These are phyloP conservation scores for Apiospora marii DNA, from an alignment of 2,329 filamentous ascomycete species.

Conservation along the genomic window DNA sequence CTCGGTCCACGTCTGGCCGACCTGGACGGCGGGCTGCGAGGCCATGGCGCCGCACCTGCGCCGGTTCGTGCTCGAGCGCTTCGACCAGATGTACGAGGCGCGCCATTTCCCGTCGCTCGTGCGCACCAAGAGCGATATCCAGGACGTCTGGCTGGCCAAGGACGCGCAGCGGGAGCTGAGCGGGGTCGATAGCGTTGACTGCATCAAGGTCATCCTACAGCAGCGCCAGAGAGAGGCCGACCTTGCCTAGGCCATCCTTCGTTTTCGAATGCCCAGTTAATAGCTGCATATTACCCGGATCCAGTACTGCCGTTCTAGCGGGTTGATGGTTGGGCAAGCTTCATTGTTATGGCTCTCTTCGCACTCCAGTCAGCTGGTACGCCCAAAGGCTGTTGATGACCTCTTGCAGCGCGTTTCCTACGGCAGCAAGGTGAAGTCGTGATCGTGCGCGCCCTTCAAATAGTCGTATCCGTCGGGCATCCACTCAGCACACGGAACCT, in stretches of 20 bases:
- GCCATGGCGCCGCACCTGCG: conserved; percentile 36
- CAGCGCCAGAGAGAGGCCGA: conserved; percentile 37
- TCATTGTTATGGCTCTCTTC: background rate
- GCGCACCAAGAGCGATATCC: conserved; percentile 40
- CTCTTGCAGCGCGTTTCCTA: conserved; percentile 8
- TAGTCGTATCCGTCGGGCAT: conserved; percentile 46
- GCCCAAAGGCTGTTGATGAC: background rate
- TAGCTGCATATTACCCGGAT: background rate
- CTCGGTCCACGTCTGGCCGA: conserved; percentile 42
- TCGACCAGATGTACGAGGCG: conserved; percentile 39
- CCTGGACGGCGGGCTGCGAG: conserved; percentile 44
- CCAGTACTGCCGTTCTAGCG: background rate
- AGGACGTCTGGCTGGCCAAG: conserved; percentile 42
- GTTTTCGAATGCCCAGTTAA: background rate
- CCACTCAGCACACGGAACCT: conserved; percentile 45
- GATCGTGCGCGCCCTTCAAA: conserved; percentile 45
- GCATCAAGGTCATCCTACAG: conserved; percentile 37
- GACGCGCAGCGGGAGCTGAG: conserved; percentile 38
- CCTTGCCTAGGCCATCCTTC: conserved; percentile 5
- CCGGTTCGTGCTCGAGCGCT: conserved; percentile 35
- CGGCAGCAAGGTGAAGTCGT: conserved; percentile 43
- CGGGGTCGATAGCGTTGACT: conserved; percentile 42
- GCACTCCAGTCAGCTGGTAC: background rate
- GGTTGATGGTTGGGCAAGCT: background rate
- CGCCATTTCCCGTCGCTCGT: conserved; percentile 41